Conservation (phyloP, 306 rosid species). For the Gleditsia sinensis region DNA sequence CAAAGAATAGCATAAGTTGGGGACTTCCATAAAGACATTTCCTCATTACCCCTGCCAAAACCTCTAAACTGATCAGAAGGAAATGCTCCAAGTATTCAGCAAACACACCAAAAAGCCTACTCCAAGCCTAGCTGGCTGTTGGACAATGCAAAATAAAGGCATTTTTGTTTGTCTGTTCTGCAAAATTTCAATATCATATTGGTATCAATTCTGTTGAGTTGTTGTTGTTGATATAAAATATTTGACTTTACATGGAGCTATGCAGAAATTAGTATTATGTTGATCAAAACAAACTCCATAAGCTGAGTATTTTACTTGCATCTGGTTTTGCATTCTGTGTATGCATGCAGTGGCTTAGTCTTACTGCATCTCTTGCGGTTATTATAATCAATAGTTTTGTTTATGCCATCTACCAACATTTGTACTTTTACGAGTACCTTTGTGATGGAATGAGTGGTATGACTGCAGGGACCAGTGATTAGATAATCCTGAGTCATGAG, state of each 20-base stretch:
- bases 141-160: not conserved
- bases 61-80: not conserved
- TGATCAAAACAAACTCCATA: conserved; percentile 16
- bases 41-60: not conserved
- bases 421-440: not conserved
- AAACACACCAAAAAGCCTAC: not conserved
- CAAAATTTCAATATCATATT: not conserved
- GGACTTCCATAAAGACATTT: not conserved
- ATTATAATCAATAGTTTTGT: not conserved
- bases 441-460: conserved; percentile 4
- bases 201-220: not conserved
- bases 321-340: conserved; percentile 1
- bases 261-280: not conserved
- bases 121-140: not conserved
- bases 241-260: not conserved
- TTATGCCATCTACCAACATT: not conserved
- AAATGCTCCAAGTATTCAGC: not conserved
- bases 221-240: not conserved
- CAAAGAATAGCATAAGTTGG: not conserved
- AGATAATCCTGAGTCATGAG: not conserved
- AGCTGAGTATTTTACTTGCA: not conserved
- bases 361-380: conserved; percentile 12
- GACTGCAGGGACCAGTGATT: not conserved
- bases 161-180: not conserved
- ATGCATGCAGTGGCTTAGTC: conserved; percentile 12